Evolutionary conservation across 306 rosid genomes (phyloP).

Genomic region (Citrullus amarus): DNA sequence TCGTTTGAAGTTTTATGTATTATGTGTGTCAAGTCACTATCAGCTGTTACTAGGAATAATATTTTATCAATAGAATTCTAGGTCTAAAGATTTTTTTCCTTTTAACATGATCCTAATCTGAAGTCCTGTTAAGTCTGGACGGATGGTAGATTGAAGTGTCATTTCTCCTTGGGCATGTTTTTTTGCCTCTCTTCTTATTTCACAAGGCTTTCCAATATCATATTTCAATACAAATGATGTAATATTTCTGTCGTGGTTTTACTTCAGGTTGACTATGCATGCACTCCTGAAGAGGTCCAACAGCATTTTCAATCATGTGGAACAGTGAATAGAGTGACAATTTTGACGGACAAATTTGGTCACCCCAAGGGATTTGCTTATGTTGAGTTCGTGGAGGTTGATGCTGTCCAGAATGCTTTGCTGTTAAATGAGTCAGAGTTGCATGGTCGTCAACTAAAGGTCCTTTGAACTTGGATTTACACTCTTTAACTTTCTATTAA

Average conservation of each 20-base stretch:
- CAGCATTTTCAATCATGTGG: constrained; percentile 99
- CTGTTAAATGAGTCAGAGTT: constrained; percentile 87
- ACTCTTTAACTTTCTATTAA: background rate
- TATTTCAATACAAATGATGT: background rate
- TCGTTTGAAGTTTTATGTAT: background rate
- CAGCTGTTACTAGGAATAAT: background rate
- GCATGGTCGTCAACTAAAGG: constrained; percentile 99
- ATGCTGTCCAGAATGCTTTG: constrained; percentile 89
- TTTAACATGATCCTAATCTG: background rate
- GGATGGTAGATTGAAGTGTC: background rate
- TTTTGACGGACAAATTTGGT: constrained; percentile 97
- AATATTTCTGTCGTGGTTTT: background rate
- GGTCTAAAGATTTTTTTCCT: background rate
- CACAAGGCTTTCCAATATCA: background rate
- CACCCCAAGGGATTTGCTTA: constrained; percentile 99
- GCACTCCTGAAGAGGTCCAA: constrained; percentile 98
- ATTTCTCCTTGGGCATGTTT: background rate
- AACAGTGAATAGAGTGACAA: constrained; percentile 95
- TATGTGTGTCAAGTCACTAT: background rate
- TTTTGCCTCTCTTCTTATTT: background rate
- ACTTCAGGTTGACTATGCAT: constrained; percentile 88
- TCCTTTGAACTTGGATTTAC: constrained; percentile 11
- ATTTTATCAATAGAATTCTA: background rate
- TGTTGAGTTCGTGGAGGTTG: constrained; percentile 93
- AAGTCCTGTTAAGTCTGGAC: background rate